Evolutionary conservation across 257 asterid species (phyloP).

Genomic region (Paraleonurus japonicus): DNA sequence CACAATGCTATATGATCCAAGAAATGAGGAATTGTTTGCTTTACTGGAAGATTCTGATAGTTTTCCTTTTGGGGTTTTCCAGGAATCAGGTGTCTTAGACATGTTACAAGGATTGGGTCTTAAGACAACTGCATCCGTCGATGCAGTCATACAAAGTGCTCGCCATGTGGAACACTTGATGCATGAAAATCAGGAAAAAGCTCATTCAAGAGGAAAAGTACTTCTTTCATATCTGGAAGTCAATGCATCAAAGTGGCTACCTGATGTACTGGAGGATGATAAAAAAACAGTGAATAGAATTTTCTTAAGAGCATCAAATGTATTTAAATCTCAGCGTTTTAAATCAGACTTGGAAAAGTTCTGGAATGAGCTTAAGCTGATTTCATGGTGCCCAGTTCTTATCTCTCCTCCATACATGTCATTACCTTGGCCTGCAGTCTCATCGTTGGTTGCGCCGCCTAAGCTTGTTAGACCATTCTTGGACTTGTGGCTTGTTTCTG

Average conservation of each 20-base stretch:
- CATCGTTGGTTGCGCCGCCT: constrained; percentile 92
- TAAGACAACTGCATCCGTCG: constrained; percentile 73
- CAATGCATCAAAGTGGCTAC: constrained; percentile 83
- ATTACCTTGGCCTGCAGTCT: constrained; percentile 89
- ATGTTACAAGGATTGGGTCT: constrained; percentile 93
- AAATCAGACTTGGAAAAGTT: constrained; percentile 76
- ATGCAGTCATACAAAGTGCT: constrained; percentile 80
- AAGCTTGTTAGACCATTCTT: constrained; percentile 75
- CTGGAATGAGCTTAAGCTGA: constrained; percentile 88
- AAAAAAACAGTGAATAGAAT: constrained; percentile 57
- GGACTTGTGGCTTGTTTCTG: constrained; percentile 95
- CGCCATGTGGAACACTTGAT: constrained; percentile 67
- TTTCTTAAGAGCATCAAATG: constrained; percentile 67
- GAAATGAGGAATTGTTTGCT: constrained; percentile 84
- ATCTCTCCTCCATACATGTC: constrained; percentile 65
- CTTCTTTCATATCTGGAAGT: constrained; percentile 92
- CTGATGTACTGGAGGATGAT: constrained; percentile 50
- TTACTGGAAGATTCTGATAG: constrained; percentile 79
- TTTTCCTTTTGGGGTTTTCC: constrained; percentile 71
- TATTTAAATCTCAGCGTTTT: constrained; percentile 60
- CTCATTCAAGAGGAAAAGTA: constrained; percentile 73
- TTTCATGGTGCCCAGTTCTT: constrained; percentile 97
- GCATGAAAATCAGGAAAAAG: constrained; percentile 58
- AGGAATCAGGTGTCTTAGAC: constrained; percentile 64
- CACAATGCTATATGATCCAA: constrained; percentile 70